Evolutionary conservation across 1,284 basidiomycete genomes (phyloP).

Genomic region (Leccinum angustisporum): DNA sequence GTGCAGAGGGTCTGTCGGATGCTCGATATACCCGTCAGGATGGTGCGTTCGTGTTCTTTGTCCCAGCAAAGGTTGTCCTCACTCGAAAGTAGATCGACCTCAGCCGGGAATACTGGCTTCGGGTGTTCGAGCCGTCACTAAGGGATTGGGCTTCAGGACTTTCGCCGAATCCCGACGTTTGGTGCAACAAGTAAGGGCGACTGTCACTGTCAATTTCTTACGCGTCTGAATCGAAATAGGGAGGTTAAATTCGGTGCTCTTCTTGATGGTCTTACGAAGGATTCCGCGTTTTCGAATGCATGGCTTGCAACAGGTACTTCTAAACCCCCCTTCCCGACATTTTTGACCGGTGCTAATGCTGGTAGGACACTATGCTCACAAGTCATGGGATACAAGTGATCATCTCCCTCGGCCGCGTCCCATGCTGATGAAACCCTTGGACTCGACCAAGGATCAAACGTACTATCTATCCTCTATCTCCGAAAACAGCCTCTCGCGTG

Average conservation of each 20-base stretch:
- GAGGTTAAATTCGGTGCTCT: conserved; percentile 95
- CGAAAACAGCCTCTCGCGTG: conserved; percentile 59
- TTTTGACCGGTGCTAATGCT: background rate
- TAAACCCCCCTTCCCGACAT: background rate
- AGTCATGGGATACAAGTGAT: conserved; percentile 45
- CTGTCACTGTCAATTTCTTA: background rate
- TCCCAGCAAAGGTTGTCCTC: conserved; percentile 9
- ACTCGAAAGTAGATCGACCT: conserved; percentile 65
- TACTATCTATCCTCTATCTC: conserved; percentile 88
- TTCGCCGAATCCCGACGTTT: conserved; percentile 94
- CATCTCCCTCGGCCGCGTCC: conserved; percentile 42
- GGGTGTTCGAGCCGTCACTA: conserved; percentile 85
- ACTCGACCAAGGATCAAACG: conserved; percentile 85
- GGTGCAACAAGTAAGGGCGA: conserved; percentile 75
- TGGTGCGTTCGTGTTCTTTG: conserved; percentile 48
- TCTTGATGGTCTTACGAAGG: conserved; percentile 57
- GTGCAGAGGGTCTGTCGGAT: conserved; percentile 78
- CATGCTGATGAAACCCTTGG: conserved; percentile 64
- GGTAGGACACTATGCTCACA: conserved; percentile 87
- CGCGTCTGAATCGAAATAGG: conserved; percentile 38
- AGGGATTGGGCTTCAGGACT: conserved; percentile 72
- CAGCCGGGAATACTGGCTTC: conserved; percentile 83
- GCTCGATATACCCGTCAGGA: conserved; percentile 61
- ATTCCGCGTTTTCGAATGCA: conserved; percentile 31
- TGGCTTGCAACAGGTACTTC: conserved; percentile 80